phyloP scores from a whole-genome alignment of 1,284 basidiomycete species.

The Rhodotorula glutinis region DNA sequence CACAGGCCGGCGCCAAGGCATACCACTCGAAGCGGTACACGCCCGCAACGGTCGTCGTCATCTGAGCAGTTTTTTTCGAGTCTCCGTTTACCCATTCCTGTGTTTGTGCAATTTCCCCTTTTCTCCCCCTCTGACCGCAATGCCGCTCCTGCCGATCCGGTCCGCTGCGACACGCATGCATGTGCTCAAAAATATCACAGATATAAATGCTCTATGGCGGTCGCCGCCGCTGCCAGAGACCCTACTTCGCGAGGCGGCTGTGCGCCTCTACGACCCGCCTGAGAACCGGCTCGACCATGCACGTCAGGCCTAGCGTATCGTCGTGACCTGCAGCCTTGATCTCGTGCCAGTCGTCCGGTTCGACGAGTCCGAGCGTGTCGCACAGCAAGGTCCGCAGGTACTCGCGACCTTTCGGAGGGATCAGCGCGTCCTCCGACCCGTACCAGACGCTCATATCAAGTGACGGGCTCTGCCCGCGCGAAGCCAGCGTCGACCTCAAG shows the following conservation, averaged over 20 bases:
- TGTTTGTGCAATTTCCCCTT: neutral
- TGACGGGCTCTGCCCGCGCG: neutral
- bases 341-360: constrained; percentile 4
- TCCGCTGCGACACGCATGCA: too few species aligned
- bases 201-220: too few species aligned
- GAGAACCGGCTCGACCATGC: constrained; percentile 13
- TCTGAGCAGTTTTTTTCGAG: constrained; percentile 41
- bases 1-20: constrained; percentile 71
- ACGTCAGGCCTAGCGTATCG: constrained; percentile 19
- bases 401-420: constrained; percentile 17
- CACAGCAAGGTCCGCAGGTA: constrained; percentile 20
- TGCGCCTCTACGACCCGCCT: neutral
- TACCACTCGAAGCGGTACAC: constrained; percentile 82
- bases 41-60: constrained; percentile 56
- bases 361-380: constrained; percentile 16
- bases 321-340: constrained; percentile 25
- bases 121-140: neutral
- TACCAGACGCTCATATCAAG: constrained; percentile 15
- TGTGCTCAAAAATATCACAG: too few species aligned
- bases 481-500: neutral
- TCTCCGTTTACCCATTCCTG: neutral
- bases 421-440: constrained; percentile 19
- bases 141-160: too few species aligned
- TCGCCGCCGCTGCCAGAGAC: too few species aligned
- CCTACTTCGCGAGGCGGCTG: too few species aligned